These are phyloP conservation scores for Alternaria panax DNA, from an alignment of 2,329 filamentous ascomycete genomes.

Conservation along the genomic window DNA sequence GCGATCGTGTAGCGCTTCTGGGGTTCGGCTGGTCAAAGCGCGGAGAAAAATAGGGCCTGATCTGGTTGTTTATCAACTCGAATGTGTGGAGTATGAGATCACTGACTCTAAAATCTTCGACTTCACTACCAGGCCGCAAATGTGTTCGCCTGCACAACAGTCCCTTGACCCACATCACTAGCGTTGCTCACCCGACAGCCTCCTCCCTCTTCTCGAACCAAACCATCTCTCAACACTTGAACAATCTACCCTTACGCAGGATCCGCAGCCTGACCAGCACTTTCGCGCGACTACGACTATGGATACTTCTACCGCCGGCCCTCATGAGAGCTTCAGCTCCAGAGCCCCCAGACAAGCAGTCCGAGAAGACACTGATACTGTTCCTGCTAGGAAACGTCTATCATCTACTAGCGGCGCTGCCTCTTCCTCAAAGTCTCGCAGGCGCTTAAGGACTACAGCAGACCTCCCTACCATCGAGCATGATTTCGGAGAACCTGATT, in stretches of 20 bases:
- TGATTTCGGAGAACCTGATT: neutral
- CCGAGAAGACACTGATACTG: neutral
- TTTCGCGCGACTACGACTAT: neutral
- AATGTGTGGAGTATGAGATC: no score
- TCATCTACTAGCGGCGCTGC: no score
- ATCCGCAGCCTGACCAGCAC: neutral
- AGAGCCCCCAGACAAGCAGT: neutral
- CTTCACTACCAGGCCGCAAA: neutral
- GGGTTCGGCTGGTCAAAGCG: neutral
- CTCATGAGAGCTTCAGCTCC: neutral
- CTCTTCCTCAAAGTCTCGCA: neutral
- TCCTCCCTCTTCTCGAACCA: neutral
- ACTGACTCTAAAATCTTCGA: neutral
- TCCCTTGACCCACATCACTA: neutral
- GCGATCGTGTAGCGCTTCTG: neutral
- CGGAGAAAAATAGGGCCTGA: no score
- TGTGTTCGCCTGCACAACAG: neutral
- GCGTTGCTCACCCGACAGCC: neutral
- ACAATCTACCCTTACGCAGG: neutral
- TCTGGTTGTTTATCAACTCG: no score
- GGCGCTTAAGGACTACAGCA: neutral
- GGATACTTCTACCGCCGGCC: neutral
- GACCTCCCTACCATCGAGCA: neutral
- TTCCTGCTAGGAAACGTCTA: no score
- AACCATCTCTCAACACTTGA: neutral